Percentiles rank a stretch among this genome's conserved stretches.
These are phyloP conservation scores for Pichia sp. DNA, from an alignment of 1,139 yeast genomes.

Conservation along the genomic window DNA sequence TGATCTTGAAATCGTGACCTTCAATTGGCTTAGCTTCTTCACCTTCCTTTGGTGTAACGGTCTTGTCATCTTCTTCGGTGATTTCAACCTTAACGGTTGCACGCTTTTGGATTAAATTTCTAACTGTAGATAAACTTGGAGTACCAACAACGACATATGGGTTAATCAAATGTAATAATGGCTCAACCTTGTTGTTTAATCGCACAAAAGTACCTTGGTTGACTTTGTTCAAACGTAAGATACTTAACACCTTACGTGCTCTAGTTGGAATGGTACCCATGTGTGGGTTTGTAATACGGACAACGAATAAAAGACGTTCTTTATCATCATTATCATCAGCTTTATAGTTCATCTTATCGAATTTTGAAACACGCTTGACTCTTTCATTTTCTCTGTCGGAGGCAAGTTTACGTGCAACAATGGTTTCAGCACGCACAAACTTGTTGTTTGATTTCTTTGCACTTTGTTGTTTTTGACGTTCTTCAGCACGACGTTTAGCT, in stretches of 20 bases:
- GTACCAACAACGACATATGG: constrained; percentile 73
- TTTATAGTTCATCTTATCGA: constrained; percentile 35
- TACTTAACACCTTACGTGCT: constrained; percentile 55
- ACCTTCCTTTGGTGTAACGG: constrained; percentile 12
- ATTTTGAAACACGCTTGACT: constrained; percentile 56
- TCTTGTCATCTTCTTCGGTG: constrained; percentile 36
- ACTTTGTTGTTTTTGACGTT: constrained; percentile 39
- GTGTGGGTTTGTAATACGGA: constrained; percentile 61
- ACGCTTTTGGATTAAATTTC: constrained; percentile 74
- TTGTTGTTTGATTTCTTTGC: constrained; percentile 40
- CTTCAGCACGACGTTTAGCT: constrained; percentile 40
- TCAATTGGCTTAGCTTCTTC: constrained; percentile 14
- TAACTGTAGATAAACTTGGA: constrained; percentile 68
- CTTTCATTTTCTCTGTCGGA: constrained; percentile 67
- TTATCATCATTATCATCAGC: constrained; percentile 33
- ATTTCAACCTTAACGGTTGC: constrained; percentile 50
- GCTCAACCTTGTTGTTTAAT: constrained; percentile 52
- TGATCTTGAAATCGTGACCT: constrained; percentile 26
- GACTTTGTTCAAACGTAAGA: constrained; percentile 55
- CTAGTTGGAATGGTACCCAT: constrained; percentile 66
- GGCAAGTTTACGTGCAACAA: constrained; percentile 63
- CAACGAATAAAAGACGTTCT: constrained; percentile 58
- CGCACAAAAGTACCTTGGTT: constrained; percentile 74
- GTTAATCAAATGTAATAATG: constrained; percentile 61
- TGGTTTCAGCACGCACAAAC: constrained; percentile 71